These are phyloP conservation scores for Bipolaris cookei DNA, from an alignment of 2,329 filamentous ascomycete genomes.

Conservation along the genomic window DNA sequence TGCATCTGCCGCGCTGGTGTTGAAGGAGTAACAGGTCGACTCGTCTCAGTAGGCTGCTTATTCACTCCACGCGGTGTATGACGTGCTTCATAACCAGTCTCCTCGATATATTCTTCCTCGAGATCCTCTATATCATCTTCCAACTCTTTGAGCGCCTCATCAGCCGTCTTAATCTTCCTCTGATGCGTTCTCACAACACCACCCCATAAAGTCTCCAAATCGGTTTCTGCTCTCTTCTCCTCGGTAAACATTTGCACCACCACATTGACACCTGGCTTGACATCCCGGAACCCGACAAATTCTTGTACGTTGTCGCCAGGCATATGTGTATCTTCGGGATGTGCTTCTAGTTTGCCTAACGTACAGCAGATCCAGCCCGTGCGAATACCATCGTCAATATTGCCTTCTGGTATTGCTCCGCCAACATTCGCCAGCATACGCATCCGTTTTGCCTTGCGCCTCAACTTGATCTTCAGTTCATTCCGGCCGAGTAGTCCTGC, in stretches of 20 bases:
- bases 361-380: slow-evolving; percentile 98
- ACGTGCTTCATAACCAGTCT: slow-evolving; percentile 12
- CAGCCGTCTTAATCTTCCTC: slow-evolving; percentile 45
- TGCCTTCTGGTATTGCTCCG: slow-evolving; percentile 59
- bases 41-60: slow-evolving; percentile 1
- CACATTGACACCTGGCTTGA: slow-evolving; percentile 63
- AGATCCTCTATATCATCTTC: slow-evolving; percentile 30
- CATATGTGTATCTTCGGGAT: slow-evolving; percentile 47
- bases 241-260: slow-evolving; percentile 76
- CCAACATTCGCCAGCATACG: slow-evolving; percentile 77
- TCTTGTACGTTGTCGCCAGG: slow-evolving; percentile 52
- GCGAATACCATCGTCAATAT: slow-evolving; percentile 81
- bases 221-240: slow-evolving; percentile 70
- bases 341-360: slow-evolving; percentile 71
- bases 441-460: slow-evolving; percentile 79
- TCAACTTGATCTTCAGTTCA: slow-evolving; percentile 86
- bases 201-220: slow-evolving; percentile 70
- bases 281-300: slow-evolving; percentile 78
- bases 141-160: slow-evolving; percentile 36
- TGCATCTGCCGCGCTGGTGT: slow-evolving; percentile 25
- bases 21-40: neutral
- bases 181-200: slow-evolving; percentile 53
- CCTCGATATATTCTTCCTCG: slow-evolving; percentile 24
- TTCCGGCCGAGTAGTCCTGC: slow-evolving; percentile 90
- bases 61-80: neutral